Evolutionary conservation across 164 flowering plant species (phyloP).

Genomic region (Magnolia kwangsiensis): DNA sequence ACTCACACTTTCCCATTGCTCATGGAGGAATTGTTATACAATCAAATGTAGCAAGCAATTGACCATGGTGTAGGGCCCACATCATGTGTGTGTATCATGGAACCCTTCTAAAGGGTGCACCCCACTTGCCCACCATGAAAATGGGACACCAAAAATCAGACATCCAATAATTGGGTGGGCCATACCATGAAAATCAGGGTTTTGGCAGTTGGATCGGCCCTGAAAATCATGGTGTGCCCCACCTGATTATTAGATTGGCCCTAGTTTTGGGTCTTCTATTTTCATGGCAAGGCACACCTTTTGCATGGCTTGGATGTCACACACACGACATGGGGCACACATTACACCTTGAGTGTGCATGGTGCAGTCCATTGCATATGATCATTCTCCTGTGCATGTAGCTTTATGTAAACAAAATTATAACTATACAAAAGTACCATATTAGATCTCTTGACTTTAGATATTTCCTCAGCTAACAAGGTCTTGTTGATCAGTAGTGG

Average conservation of each 20-base stretch:
- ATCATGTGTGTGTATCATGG: no score
- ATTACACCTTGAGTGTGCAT: not conserved
- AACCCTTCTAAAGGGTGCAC: no score
- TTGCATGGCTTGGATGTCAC: not conserved
- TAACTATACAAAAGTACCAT: slow-evolving; percentile 30
- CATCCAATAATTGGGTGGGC: no score
- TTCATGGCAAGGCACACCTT: not conserved
- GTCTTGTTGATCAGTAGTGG: slow-evolving; percentile 61
- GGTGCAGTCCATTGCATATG: not conserved
- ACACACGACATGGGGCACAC: not conserved
- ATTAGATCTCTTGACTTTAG: slow-evolving; percentile 43
- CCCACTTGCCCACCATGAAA: no score
- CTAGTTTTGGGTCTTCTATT: not conserved
- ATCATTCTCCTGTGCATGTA: not conserved
- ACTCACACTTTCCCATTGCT: no score
- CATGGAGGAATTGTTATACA: no score
- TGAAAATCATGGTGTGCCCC: not conserved
- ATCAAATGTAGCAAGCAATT: no score
- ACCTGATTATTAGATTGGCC: not conserved
- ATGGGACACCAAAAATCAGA: no score
- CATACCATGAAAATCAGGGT: no score
- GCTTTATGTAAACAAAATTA: not conserved
- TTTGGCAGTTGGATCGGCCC: not conserved
- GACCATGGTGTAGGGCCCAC: no score
- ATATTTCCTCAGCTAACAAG: slow-evolving; percentile 53